Conservation (phyloP, 805 yeast species). For the Nakazawaea laoshanensis region DNA sequence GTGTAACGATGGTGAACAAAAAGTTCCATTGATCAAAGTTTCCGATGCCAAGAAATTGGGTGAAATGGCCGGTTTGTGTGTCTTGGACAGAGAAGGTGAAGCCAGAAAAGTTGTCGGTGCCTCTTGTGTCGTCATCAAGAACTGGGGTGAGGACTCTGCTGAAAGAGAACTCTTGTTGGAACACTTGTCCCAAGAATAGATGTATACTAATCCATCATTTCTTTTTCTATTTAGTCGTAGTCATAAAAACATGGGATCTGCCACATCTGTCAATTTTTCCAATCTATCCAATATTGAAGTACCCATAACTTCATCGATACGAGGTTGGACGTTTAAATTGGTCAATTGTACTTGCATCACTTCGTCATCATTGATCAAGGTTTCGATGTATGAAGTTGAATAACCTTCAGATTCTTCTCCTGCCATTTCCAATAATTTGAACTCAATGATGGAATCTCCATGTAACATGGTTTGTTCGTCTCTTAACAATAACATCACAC, state of each 20-base stretch:
- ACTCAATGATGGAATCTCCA: constrained; percentile 9
- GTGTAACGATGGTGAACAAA: constrained; percentile 86
- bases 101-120: constrained; percentile 99
- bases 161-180: constrained; percentile 95
- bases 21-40: constrained; percentile 97
- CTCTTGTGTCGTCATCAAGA: constrained; percentile 97
- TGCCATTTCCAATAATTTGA: constrained; percentile 10
- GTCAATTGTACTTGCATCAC: constrained; percentile 15
- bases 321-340: neutral
- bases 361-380: constrained; percentile 24
- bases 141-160: constrained; percentile 99
- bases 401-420: constrained; percentile 14
- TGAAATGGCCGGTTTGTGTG: constrained; percentile 99
- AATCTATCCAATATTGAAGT: constrained; percentile 1
- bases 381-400: constrained; percentile 18
- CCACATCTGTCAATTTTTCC: constrained; percentile 12
- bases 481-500: constrained; percentile 13
- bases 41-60: constrained; percentile 99
- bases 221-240: neutral
- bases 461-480: neutral
- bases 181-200: constrained; percentile 60
- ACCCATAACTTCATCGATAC: too few species aligned
- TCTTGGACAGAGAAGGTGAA: constrained; percentile 99
- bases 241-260: constrained; percentile 33
- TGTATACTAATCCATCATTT: neutral